These are phyloP conservation scores for Penicillium sp. DNA, from an alignment of 2,329 filamentous ascomycete genomes.

Conservation along the genomic window DNA sequence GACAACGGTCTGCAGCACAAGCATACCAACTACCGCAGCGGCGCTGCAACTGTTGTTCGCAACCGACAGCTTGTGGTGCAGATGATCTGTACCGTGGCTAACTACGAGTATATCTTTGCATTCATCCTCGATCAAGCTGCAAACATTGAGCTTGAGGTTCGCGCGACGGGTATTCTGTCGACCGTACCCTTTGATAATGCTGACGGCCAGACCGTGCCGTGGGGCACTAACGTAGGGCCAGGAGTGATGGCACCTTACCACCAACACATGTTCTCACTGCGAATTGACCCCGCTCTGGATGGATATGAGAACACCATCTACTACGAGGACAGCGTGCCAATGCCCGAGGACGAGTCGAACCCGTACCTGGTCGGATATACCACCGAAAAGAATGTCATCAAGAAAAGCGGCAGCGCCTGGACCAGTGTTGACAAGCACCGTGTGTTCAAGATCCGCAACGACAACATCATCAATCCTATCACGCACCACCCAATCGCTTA, in stretches of 20 bases:
- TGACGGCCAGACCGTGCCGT: slow-evolving; percentile 64
- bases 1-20: slow-evolving; percentile 71
- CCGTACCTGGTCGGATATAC: slow-evolving; percentile 64
- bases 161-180: slow-evolving; percentile 68
- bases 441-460: slow-evolving; percentile 57
- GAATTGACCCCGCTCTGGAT: slow-evolving; percentile 63
- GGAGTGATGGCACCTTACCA: slow-evolving; percentile 70
- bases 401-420: slow-evolving; percentile 53
- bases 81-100: slow-evolving; percentile 70
- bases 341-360: slow-evolving; percentile 58
- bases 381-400: slow-evolving; percentile 53
- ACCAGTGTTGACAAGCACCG: slow-evolving; percentile 53
- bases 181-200: slow-evolving; percentile 65
- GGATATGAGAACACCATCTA: slow-evolving; percentile 58
- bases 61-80: slow-evolving; percentile 68
- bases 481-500: slow-evolving; percentile 52
- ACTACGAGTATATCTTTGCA: slow-evolving; percentile 74
- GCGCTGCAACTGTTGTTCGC: slow-evolving; percentile 63
- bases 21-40: slow-evolving; percentile 71
- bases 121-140: slow-evolving; percentile 73
- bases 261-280: slow-evolving; percentile 74
- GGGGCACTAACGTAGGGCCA: slow-evolving; percentile 69
- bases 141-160: slow-evolving; percentile 67
- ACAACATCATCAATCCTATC: slow-evolving; percentile 46
- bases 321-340: slow-evolving; percentile 57